Conservation (phyloP, 108 stramenopile species). For the Skeletonema costatum region DNA sequence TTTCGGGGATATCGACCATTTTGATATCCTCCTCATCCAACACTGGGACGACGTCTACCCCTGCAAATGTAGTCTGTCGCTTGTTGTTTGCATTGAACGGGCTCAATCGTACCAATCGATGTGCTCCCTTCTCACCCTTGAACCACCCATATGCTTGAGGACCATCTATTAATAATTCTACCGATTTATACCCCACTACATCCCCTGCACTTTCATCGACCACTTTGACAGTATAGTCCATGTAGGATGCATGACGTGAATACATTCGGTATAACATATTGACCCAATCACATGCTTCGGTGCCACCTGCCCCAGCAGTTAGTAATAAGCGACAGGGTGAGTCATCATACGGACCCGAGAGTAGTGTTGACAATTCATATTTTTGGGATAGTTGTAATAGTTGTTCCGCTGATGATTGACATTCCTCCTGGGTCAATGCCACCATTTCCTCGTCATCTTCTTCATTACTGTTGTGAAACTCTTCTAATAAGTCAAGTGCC, state of each 20-base stretch:
- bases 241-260: conserved; percentile 58
- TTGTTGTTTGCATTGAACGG: conserved; percentile 96
- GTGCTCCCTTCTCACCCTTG: conserved; percentile 93
- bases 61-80: conserved; percentile 96
- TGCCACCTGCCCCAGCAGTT: conserved; percentile 97
- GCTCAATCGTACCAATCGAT: conserved; percentile 88
- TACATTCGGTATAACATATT: conserved; percentile 84
- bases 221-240: conserved; percentile 61
- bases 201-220: conserved; percentile 72
- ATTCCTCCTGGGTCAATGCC: conserved; percentile 49
- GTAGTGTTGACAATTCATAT: conserved; percentile 69
- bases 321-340: conserved; percentile 81
- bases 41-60: conserved; percentile 91
- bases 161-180: conserved; percentile 76
- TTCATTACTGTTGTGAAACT: not conserved
- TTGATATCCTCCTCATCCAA: conserved; percentile 73
- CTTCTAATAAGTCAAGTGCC: conserved; percentile 64
- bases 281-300: conserved; percentile 96
- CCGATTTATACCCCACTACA: conserved; percentile 87
- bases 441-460: conserved; percentile 56
- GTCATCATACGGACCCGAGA: conserved; percentile 78
- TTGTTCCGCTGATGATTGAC: conserved; percentile 31
- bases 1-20: conserved; percentile 79
- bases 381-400: conserved; percentile 56
- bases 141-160: conserved; percentile 87